Evolutionary conservation across 2,329 filamentous ascomycete species (phyloP), one percentile per base, ranked within the genome.

Genomic region (Capronia coronata): DNA sequence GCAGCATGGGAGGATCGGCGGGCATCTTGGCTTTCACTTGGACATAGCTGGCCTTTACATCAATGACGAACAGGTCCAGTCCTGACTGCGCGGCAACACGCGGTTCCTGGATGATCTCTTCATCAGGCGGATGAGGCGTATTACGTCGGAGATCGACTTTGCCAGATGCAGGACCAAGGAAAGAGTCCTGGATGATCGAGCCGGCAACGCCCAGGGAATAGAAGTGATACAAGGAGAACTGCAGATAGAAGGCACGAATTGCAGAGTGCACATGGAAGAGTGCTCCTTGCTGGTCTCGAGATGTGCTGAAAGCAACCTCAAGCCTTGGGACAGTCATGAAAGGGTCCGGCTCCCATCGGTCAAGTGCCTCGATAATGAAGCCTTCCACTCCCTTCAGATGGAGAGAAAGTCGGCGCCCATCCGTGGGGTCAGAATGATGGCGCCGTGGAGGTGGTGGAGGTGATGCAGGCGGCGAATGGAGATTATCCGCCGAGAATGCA

Each of bases 161-260:
- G 11, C 47, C 56, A 9, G 58, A 55, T 14, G 62, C 53, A 21
- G 61, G 54, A 18, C 62, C 65, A 43, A 64, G 62, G 42, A 90
- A 86, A 0, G 85, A 84, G 61, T 81, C 82, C 46, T 77, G 76
- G 19, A 98, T 67, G 2, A 94, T 87, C 63, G 82, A 83, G 19
- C 78, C 72, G 7, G 91, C 93, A 52, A 97, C 82, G 1, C 88
- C 86, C 21, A 94, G 76, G 0, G 90, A 85, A 63, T 96, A 98
- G 64, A 95, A 90, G 2, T 90, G 84, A 65, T 94, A 95, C 0
- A 98, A 77, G 0, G 94, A 98, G 64, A 97, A 97, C 43, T 94
- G 85, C 6, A 94, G 63, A 53, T 87, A 80, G 1, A 98, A 70
- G 4, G 86, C 87, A 58, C 85, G 84, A 16, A 93, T 77, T 45